These are phyloP conservation scores for Cynara cardunculus DNA, from an alignment of 129 eudicot genomes.

Conservation along the genomic window DNA sequence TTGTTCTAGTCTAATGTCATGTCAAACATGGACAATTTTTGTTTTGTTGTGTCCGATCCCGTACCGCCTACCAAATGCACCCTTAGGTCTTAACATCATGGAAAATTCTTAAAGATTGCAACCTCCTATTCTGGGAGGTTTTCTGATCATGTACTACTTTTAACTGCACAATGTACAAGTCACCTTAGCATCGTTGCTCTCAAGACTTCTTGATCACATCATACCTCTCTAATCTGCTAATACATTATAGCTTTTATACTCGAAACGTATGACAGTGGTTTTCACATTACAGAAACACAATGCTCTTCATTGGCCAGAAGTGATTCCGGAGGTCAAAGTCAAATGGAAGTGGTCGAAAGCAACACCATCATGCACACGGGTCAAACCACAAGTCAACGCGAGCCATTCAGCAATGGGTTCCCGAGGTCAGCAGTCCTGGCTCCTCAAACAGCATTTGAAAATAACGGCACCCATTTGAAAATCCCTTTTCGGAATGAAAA, in stretches of 20 bases:
- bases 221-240: not conserved
- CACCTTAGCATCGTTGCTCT: not conserved
- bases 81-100: no score
- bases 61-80: no score
- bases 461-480: conserved; percentile 28
- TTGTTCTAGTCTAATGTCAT: no score
- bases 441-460: conserved; percentile 39
- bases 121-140: not conserved
- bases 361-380: conserved; percentile 25
- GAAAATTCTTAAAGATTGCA: not conserved
- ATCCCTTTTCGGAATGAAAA: conserved; percentile 44
- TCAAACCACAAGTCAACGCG: conserved; percentile 38
- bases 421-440: conserved; percentile 30
- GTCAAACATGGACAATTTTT: no score
- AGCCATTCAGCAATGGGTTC: conserved; percentile 44
- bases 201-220: not conserved
- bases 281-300: conserved; percentile 46
- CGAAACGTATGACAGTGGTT: not conserved
- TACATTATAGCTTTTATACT: not conserved
- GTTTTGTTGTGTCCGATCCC: no score
- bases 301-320: conserved; percentile 62
- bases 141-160: not conserved
- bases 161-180: not conserved
- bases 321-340: conserved; percentile 38
- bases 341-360: conserved; percentile 22